These are phyloP conservation scores for Picea mariana DNA, from an alignment of 83 land plant species.

Conservation along the genomic window DNA sequence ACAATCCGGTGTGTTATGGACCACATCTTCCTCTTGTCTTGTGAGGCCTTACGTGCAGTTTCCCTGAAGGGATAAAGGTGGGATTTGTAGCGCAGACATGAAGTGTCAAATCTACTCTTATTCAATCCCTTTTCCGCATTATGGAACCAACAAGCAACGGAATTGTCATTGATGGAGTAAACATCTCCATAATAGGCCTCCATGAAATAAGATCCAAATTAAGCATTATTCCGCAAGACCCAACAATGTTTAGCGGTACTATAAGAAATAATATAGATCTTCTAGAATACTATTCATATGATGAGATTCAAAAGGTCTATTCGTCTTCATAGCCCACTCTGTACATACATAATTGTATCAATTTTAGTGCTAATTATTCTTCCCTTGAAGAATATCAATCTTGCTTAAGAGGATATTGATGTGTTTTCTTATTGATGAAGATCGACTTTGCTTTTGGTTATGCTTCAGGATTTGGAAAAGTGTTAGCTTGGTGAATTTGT, in stretches of 20 bases:
- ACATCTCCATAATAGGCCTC: constrained; percentile 42
- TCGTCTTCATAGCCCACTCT: background rate
- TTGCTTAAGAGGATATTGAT: background rate
- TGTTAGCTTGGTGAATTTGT: constrained; percentile 46
- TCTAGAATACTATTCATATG: constrained; percentile 79
- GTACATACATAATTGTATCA: background rate
- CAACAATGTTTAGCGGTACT: no score
- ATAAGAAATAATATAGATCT: constrained; percentile 53
- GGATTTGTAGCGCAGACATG: constrained; percentile 89
- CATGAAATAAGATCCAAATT: constrained; percentile 70
- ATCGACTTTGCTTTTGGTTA: background rate
- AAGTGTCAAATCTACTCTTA: constrained; percentile 88
- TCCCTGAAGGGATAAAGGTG: constrained; percentile 68
- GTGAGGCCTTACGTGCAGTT: no score
- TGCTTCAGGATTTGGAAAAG: constrained; percentile 11
- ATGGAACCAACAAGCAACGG: constrained; percentile 64
- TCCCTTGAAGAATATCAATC: no score
- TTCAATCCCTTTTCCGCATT: constrained; percentile 26
- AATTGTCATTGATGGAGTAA: constrained; percentile 50
- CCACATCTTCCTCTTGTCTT: no score
- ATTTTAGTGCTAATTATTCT: background rate
- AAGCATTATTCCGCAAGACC: no score
- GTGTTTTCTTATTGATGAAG: no score
- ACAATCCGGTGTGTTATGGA: constrained; percentile 39
- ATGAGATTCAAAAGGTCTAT: constrained; percentile 73